Conservation (phyloP, 2,329 filamentous ascomycete genomes). For the Fusarium acutatum region DNA sequence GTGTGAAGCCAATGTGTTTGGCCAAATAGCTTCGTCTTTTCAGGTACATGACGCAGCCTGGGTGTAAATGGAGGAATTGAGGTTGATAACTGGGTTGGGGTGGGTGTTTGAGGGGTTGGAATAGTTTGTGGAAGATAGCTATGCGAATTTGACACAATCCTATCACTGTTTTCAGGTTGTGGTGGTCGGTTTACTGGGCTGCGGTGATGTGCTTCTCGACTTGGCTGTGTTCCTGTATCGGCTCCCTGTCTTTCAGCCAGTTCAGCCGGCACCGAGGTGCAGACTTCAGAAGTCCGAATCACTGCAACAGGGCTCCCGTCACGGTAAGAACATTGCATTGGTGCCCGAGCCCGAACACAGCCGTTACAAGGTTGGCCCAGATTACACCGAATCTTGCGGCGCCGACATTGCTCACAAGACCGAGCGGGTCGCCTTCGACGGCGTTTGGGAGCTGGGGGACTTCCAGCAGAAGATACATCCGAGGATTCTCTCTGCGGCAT, state of each 20-base stretch:
- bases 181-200: not conserved
- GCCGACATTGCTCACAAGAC: slow-evolving; percentile 41
- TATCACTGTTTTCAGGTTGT: not conserved
- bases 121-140: not conserved
- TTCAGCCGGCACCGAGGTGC: not conserved
- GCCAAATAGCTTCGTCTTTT: slow-evolving; percentile 41
- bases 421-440: slow-evolving; percentile 37
- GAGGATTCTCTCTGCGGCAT: slow-evolving; percentile 2
- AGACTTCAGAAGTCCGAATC: not conserved
- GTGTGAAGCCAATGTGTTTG: slow-evolving; percentile 43
- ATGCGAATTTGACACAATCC: not conserved
- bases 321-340: slow-evolving; percentile 40
- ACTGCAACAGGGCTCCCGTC: slow-evolving; percentile 18
- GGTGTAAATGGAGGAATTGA: slow-evolving; percentile 35
- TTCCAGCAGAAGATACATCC: not conserved
- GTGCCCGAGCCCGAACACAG: slow-evolving; percentile 35
- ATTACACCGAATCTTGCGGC: slow-evolving; percentile 38
- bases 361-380: slow-evolving; percentile 35
- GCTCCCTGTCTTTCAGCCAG: not conserved
- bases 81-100: not conserved
- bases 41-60: slow-evolving; percentile 38
- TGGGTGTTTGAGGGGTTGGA: not conserved
- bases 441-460: slow-evolving; percentile 26
- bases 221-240: not conserved
- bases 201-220: slow-evolving; percentile 15